Base-by-base conservation (phyloP, 805 yeast genomes). In the Wickerhamiella australiensis region DNA sequence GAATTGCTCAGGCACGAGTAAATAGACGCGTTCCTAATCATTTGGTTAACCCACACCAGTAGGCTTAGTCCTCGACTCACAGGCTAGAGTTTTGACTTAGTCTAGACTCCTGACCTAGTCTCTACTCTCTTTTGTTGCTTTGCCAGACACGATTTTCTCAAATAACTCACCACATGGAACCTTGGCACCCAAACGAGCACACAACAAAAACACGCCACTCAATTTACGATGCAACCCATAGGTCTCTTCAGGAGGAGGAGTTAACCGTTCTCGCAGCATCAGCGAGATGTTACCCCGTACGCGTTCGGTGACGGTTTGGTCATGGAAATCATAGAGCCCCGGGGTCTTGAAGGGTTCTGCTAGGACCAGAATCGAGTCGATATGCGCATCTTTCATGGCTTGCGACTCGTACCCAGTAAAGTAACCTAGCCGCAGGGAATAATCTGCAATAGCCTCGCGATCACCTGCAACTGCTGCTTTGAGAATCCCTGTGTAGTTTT, bases 241-340 rank as follows among this genome's bases (percentile, higher is more conserved):
- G 0, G 98, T 92, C 65, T 92, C 98, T 61, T 92, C 97, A 1
- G 98, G 98, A 12, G 98, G 98, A 3, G 98, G 96, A 2, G 95
- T 78, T 53, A 92, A 70, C 57, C 98, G 77, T 65, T 92, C 95
- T 53, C 80, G 77, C 53, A 92, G 72, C 98, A 92, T 92, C 49
- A 88, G 68, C 1, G 86, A 80, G 56, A 92, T 85, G 59, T 88
- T 87, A 2, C 77, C 81, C 56, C 95, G 76, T 20, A 92, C 96
- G 55, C 97, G 76, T 56, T 86, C 96, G 5, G 97, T 87, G 40
- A 92, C 90, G 12, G 96, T 88, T 65, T 92, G 98, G 50, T 76
- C 69, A 23, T 75, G 69, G 68, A 92, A 92, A 62, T 84, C 82
- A 64, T 79, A 92, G 7, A 72, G 57, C 1, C 52, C 44, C 11